A percentile compares a stretch with the other conserved stretches of the same genome.
Conservation (phyloP, 305 asterid genomes). For the Fraxinus dipetala region DNA sequence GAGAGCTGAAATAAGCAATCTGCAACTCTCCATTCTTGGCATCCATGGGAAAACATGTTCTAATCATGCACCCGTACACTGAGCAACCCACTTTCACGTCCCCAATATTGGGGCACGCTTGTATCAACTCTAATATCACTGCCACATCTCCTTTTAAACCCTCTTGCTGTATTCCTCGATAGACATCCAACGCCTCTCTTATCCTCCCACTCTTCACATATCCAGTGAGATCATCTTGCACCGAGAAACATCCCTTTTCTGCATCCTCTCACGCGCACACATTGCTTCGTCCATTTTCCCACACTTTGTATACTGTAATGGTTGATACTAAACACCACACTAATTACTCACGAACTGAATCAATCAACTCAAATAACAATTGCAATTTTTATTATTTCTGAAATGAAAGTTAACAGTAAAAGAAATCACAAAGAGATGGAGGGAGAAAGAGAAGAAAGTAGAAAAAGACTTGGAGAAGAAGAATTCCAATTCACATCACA, state of each 20-base stretch:
- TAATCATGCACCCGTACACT: constrained; percentile 56
- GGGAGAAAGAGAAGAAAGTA: no score
- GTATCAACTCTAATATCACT: constrained; percentile 57
- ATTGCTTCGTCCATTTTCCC: constrained; percentile 58
- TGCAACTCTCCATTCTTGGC: constrained; percentile 59
- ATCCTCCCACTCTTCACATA: constrained; percentile 47
- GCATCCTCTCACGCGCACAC: constrained; percentile 44
- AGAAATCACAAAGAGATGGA: no score
- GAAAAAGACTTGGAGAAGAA: no score
- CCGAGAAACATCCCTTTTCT: constrained; percentile 59
- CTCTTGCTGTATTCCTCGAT: constrained; percentile 44
- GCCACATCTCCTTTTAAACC: constrained; percentile 61
- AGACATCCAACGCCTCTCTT: constrained; percentile 43
- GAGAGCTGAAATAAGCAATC: constrained; percentile 43
- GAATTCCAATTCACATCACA: no score
- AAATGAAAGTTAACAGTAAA: no score
- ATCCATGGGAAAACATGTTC: constrained; percentile 47
- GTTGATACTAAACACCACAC: no score
- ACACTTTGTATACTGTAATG: constrained; percentile 31
- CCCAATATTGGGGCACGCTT: constrained; percentile 47
- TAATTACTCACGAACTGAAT: no score
- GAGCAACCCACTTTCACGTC: constrained; percentile 52
- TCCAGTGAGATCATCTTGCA: constrained; percentile 56
- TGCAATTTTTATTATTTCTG: no score
- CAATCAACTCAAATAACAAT: no score